Evolutionary conservation across 2,329 filamentous ascomycete species (phyloP), one percentile per base, ranked within the genome.

Genomic region (Aschersonia sp.): DNA sequence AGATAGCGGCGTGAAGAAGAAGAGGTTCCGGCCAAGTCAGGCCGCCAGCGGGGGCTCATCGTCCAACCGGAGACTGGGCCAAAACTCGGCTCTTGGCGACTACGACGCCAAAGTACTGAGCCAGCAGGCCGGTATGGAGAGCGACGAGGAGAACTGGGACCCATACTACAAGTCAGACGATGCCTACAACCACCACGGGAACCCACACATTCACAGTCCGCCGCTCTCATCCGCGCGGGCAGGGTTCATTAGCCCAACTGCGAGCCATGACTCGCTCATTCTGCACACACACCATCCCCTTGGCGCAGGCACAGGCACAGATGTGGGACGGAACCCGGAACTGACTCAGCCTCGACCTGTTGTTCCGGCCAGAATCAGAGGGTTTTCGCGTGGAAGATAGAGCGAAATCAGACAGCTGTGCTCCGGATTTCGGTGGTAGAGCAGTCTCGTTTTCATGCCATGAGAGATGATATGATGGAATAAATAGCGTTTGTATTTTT

Each of bases 1-100:
- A 6, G 89, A 95, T 61, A 78, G 85, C 48, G 89, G 89, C 32
- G 72, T 85, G 42, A 96, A 95, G 70, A 92, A 89, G 64, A 74
- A 73, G 49, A 89, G 86, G 60, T 96, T 84, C 67, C 81, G 82
- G 50, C 72, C 76, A 50, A 73, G 73, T 30, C 76, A 56, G 22
- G 56, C 57, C 51, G 56, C 53, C 5, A 57, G 56, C 50, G 50
- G 50, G 6, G 56, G 54, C 43, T 55, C 54, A 42, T 58, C 58
- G 4, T 55, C 55, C 35, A 55, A 55, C 5, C 50, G 57, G 5
- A 57, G 55, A 33, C 42, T 47, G 30, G 51, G 49, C 4, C 52
- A 54, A 4, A 51, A 53, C 0, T 45, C 43, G 14, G 57, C 54
- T 5, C 51, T 47, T n/a, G 49, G 41, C 1, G 52, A 53, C 14